Percentiles rank a stretch among this genome's conserved stretches.
phyloP scores from a whole-genome alignment of 108 stramenopile species.

The Nannochloropsis oceanica region DNA sequence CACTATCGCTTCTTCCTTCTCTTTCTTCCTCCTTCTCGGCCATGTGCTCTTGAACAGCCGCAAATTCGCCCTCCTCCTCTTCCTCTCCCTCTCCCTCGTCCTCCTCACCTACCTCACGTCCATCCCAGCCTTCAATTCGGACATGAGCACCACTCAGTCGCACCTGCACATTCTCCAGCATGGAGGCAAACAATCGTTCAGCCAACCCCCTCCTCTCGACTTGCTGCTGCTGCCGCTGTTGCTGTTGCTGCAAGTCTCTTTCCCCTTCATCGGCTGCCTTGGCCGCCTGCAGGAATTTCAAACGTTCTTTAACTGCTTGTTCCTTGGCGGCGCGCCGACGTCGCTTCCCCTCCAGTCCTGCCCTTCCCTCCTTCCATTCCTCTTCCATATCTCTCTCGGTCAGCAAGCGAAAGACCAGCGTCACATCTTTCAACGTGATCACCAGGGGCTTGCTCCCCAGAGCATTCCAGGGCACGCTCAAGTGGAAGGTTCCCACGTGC shows the following conservation, averaged over 20 bases:
- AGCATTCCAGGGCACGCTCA: slow-evolving; percentile 20
- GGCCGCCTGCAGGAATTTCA: neutral
- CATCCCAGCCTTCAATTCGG: neutral
- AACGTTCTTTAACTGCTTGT: neutral
- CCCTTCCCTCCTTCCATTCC: neutral
- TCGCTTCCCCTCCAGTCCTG: neutral
- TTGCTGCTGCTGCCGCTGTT: neutral
- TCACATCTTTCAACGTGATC: neutral
- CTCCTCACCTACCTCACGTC: too few relatives aligned
- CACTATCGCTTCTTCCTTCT: neutral
- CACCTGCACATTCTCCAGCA: neutral
- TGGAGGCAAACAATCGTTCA: neutral
- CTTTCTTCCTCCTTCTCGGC: neutral
- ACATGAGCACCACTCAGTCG: neutral
- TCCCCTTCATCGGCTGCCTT: neutral
- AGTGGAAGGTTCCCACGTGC: slow-evolving; percentile 13
- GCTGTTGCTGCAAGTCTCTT: neutral
- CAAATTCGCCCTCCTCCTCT: neutral
- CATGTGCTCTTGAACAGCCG: neutral
- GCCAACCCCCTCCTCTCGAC: neutral
- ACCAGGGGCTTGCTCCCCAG: slow-evolving; percentile 5
- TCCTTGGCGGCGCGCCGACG: neutral
- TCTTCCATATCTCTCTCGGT: neutral
- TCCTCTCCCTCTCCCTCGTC: neutral
- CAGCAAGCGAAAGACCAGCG: neutral